Evolutionary conservation across 2,329 filamentous ascomycete genomes (phyloP).

Genomic region (Colletotrichum musicola): DNA sequence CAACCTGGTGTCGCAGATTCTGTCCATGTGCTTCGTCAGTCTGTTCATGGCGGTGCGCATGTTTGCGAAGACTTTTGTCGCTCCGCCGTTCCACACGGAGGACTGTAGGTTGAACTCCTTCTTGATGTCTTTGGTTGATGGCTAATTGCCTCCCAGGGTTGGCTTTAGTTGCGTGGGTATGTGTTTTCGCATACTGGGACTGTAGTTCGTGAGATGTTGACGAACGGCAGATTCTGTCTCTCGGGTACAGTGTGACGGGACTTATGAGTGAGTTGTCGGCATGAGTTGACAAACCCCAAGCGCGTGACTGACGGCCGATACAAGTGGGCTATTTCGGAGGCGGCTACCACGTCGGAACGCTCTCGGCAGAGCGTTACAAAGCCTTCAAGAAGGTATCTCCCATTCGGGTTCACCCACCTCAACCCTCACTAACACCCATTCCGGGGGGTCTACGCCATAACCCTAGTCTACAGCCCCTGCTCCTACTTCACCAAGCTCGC

Average conservation of each 20-base stretch:
- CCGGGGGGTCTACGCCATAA: background rate
- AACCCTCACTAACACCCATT: background rate
- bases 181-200: background rate
- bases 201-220: background rate
- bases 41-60: slow-evolving; percentile 43
- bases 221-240: slow-evolving; percentile 42
- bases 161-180: slow-evolving; percentile 17
- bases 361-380: background rate
- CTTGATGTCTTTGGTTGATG: background rate
- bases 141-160: background rate
- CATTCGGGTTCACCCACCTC: background rate
- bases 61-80: slow-evolving; percentile 43
- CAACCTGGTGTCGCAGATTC: slow-evolving; percentile 45
- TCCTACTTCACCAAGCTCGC: slow-evolving; percentile 43
- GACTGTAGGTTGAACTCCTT: slow-evolving; percentile 43
- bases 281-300: too few relatives aligned
- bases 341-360: background rate
- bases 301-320: background rate
- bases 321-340: background rate
- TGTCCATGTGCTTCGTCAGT: slow-evolving; percentile 44
- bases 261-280: slow-evolving; percentile 40
- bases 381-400: background rate
- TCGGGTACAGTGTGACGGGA: slow-evolving; percentile 44
- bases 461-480: background rate
- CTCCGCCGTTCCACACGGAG: slow-evolving; percentile 40